These are phyloP conservation scores for Lasiodiplodia sp. DNA, from an alignment of 2,329 filamentous ascomycete genomes.

Conservation along the genomic window DNA sequence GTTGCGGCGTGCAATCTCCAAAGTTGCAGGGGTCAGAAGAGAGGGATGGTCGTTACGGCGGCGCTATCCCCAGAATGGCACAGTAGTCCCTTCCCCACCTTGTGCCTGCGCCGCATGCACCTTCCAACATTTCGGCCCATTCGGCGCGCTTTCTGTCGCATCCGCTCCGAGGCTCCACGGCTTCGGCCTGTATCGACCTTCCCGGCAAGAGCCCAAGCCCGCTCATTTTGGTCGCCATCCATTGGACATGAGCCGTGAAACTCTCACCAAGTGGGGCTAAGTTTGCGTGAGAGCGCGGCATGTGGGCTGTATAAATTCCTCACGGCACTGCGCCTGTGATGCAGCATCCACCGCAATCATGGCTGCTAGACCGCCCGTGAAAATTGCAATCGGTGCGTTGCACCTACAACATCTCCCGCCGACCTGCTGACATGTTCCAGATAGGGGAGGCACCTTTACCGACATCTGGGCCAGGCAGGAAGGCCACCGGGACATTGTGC, in stretches of 20 bases:
- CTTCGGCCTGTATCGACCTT: conserved; percentile 2
- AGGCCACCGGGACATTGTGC: conserved; percentile 71
- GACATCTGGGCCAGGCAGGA: conserved; percentile 69
- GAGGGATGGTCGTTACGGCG: conserved; percentile 20
- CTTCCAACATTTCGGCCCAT: background rate
- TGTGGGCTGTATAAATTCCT: background rate
- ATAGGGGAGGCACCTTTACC: conserved; percentile 81
- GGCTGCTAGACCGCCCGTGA: background rate
- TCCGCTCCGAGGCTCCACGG: background rate
- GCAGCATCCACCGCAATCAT: background rate
- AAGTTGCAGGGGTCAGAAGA: conserved; percentile 6
- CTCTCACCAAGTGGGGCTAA: too few species aligned
- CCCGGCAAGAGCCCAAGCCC: background rate
- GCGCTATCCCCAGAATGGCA: background rate
- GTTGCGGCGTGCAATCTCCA: background rate
- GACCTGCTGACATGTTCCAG: background rate
- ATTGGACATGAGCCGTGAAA: background rate
- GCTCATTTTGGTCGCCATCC: too few species aligned
- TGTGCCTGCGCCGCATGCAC: background rate
- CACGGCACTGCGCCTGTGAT: background rate
- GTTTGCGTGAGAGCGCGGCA: background rate
- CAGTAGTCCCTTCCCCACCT: background rate
- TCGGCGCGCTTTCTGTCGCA: background rate
- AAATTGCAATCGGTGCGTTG: conserved; percentile 18
- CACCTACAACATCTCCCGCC: background rate